Percentiles rank a stretch among this genome's conserved stretches.
Conservation (phyloP, 495 filamentous ascomycete species). For the Penicillium arizonense region DNA sequence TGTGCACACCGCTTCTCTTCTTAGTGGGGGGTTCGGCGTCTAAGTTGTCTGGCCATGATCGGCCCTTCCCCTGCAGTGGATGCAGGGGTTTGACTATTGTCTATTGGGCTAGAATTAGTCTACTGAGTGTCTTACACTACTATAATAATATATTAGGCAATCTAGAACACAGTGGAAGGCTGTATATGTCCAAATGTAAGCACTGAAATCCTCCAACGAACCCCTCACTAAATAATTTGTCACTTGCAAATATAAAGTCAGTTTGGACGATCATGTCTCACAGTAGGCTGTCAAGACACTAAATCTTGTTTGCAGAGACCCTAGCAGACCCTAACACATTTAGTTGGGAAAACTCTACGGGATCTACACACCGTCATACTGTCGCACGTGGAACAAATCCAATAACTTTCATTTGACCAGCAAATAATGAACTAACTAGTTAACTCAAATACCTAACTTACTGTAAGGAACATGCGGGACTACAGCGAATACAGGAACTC, state of each 20-base stretch:
- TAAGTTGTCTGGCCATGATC: conserved; percentile 11
- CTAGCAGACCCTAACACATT: neutral
- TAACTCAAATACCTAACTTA: too few species aligned
- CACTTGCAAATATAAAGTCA: neutral
- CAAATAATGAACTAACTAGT: neutral
- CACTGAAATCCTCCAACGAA: too few species aligned
- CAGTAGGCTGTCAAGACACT: neutral
- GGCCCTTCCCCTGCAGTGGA: conserved; percentile 12
- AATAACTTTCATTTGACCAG: neutral
- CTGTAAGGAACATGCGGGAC: too few species aligned
- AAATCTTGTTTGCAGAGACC: neutral
- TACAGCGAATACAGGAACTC: conserved; percentile 40
- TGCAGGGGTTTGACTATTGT: conserved; percentile 6
- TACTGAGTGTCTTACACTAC: neutral
- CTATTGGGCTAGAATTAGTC: neutral
- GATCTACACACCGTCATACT: neutral
- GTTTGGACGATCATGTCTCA: neutral
- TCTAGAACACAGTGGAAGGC: too few species aligned
- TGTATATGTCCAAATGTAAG: too few species aligned
- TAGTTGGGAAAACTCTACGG: neutral
- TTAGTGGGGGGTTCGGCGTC: conserved; percentile 8
- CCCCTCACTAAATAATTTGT: too few species aligned
- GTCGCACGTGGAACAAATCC: neutral
- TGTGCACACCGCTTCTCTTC: conserved; percentile 13
- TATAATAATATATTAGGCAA: too few species aligned